Conservation (phyloP, 805 yeast species). For the Saccharomyces eubayanus region DNA sequence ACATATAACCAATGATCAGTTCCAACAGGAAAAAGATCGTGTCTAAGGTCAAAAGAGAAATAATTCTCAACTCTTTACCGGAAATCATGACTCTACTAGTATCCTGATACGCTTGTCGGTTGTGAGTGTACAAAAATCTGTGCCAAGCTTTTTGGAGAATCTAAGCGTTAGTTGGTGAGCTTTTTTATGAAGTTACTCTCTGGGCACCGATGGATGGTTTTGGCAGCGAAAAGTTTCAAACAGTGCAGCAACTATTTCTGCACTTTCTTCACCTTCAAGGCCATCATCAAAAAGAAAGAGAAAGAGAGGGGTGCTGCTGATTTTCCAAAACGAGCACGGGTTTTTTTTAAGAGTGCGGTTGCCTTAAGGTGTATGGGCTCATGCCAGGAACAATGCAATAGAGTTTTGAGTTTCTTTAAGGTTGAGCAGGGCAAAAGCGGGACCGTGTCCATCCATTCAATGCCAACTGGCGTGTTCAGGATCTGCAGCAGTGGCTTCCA, state of each 20-base stretch:
- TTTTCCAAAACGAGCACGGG: neutral
- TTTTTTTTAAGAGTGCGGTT: neutral
- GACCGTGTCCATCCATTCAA: no score
- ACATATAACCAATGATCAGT: constrained; percentile 78
- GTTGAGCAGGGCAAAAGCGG: neutral
- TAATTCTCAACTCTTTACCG: constrained; percentile 62
- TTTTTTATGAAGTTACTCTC: neutral
- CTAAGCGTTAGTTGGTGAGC: neutral
- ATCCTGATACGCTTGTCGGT: neutral
- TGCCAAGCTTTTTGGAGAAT: neutral
- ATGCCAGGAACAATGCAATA: neutral
- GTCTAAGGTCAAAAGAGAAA: constrained; percentile 65
- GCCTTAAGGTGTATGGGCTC: neutral
- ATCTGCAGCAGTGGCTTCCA: no score
- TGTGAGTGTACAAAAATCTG: neutral
- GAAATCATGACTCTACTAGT: neutral
- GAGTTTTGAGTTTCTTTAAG: neutral
- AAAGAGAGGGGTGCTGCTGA: neutral
- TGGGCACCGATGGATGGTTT: neutral
- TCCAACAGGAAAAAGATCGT: constrained; percentile 79
- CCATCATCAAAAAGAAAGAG: neutral
- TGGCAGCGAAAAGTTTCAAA: neutral
- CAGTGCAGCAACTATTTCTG: neutral
- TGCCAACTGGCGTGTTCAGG: no score
- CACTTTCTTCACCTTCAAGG: neutral